Evolutionary conservation across 495 filamentous ascomycete species (phyloP), one percentile per base, ranked within the genome.

Genomic region (Penicillium bovifimosum): DNA sequence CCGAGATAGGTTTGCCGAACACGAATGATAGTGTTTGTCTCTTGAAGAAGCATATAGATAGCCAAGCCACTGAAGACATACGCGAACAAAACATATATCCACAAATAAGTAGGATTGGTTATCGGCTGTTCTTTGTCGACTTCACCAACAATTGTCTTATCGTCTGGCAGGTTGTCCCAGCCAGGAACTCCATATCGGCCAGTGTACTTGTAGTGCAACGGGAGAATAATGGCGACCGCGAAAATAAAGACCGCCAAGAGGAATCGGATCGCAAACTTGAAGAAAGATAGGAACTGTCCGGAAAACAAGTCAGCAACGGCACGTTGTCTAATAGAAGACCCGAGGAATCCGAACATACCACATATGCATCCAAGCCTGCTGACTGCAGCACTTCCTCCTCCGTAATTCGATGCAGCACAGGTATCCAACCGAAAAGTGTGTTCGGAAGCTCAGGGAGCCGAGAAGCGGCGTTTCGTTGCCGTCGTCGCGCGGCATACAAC

Each of bases 301-400:
- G 16, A 31, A 14, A 16, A 8, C 9, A 14, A 11, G 46, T 60
- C 32, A 59, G 56, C 9, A 38, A 52, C 7, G 5, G 33, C 29
- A 11, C n/a, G 35, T 35, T 14, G 9, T 26, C 40, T 27, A 16
- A 5, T 38, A 42, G 9, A 33, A 13, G 16, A n/a, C 16, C 24
- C 9, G n/a, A 18, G 47, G 26, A n/a, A 36, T 32, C 11, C 2
- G 35, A 39, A 79, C 86, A 65, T 69, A 91, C 88, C 56, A 96
- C 93, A 69, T 86, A 99, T 46, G 93, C 95, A 73, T 99, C 95
- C 40, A 99, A 76, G 0, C 95, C 95, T 10, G 91, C 91, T 27
- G 92, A 93, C 33, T 86, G 83, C 40, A 99, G 76, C 17, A 97
- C 82, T 67, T 97, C 84, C 61, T 95, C 81, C 39, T 97, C 91